Conservation (phyloP, 2,329 filamentous ascomycete species). For the Capronia epimyces region DNA sequence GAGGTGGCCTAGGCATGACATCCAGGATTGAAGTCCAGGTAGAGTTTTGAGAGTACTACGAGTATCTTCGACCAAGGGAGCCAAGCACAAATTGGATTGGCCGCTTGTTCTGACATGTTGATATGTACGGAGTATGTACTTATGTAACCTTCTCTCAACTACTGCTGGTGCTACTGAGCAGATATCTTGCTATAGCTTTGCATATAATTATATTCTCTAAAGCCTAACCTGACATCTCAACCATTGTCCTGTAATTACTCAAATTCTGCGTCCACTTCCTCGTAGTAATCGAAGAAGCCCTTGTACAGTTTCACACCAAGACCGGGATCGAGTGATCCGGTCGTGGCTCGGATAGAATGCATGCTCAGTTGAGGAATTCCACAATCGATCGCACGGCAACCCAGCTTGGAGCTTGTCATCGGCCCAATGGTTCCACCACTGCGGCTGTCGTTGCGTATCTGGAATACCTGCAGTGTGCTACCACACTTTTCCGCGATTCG, state of each 20-base stretch:
- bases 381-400: slow-evolving; percentile 76
- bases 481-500: slow-evolving; percentile 70
- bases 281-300: slow-evolving; percentile 81
- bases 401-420: slow-evolving; percentile 73
- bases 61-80: too few species aligned
- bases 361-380: slow-evolving; percentile 89
- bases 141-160: too few species aligned
- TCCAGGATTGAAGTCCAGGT: neutral
- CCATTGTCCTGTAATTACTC: slow-evolving; percentile 30
- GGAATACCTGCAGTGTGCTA: slow-evolving; percentile 75
- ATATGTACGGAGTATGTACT: too few species aligned
- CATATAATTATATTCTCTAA: neutral
- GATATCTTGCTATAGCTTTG: too few species aligned
- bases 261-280: slow-evolving; percentile 79
- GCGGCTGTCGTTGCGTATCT: slow-evolving; percentile 87
- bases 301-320: slow-evolving; percentile 83
- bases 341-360: slow-evolving; percentile 88
- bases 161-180: too few species aligned
- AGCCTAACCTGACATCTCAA: neutral
- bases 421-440: slow-evolving; percentile 94
- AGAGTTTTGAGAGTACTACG: neutral
- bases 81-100: neutral
- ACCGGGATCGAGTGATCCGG: slow-evolving; percentile 77
- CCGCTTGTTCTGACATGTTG: neutral
- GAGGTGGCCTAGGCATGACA: too few species aligned